These are phyloP conservation scores for Oxytropis ochrocephala DNA, from an alignment of 306 rosid genomes.

Conservation along the genomic window DNA sequence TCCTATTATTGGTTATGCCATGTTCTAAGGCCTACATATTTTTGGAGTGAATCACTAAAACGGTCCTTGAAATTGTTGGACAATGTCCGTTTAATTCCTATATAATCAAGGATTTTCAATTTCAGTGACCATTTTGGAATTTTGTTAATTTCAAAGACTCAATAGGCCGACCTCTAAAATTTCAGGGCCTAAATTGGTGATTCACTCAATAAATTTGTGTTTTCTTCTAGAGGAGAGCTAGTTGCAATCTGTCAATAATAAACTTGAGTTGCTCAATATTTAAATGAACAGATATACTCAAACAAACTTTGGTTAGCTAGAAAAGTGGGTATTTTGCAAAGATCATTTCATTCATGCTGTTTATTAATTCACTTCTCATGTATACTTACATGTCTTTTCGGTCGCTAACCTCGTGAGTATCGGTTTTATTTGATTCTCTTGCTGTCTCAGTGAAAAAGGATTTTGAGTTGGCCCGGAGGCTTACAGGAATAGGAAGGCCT, in stretches of 20 bases:
- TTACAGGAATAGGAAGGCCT: slow-evolving; percentile 61
- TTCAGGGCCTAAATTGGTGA: no score
- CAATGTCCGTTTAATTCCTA: no score
- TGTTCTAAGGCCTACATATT: neutral
- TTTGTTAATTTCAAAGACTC: no score
- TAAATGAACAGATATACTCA: neutral
- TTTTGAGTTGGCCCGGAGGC: slow-evolving; percentile 80
- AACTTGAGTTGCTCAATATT: neutral
- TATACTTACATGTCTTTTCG: neutral
- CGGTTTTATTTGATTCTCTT: slow-evolving; percentile 14
- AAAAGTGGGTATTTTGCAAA: neutral
- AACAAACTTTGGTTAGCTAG: neutral
- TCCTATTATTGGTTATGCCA: neutral
- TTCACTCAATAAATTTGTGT: neutral
- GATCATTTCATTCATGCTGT: neutral
- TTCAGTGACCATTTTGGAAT: no score
- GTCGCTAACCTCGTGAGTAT: neutral
- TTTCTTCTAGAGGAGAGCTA: neutral
- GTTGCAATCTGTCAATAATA: neutral
- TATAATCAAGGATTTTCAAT: no score
- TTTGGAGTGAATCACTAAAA: no score
- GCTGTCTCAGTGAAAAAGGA: slow-evolving; percentile 74
- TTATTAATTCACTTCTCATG: neutral
- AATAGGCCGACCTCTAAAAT: no score
- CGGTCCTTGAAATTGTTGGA: no score